phyloP scores from a whole-genome alignment of 2,329 filamentous ascomycete species.

The Colletotrichum musae region DNA sequence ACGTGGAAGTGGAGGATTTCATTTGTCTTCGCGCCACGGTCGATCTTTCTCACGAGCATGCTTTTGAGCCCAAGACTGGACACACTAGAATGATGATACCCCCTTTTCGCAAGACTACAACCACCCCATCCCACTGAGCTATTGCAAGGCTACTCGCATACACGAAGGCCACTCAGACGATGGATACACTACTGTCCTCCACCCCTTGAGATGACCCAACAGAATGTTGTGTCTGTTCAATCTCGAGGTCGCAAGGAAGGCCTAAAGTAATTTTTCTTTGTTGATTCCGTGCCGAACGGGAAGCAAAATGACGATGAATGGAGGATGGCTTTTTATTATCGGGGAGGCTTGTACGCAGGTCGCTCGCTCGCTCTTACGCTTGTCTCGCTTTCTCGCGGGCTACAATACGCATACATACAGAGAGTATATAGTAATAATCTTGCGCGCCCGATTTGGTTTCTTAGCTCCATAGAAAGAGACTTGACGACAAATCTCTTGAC shows the following conservation, averaged over 20 bases:
- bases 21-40: conserved; percentile 38
- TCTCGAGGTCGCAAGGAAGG: conserved; percentile 5
- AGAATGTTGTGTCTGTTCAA: background rate
- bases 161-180: conserved; percentile 18
- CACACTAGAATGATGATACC: conserved; percentile 56
- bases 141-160: conserved; percentile 20
- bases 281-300: conserved; percentile 32
- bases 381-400: conserved; percentile 15
- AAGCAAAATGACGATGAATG: conserved; percentile 31
- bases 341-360: conserved; percentile 4
- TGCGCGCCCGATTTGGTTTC: conserved; percentile 19
- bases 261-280: conserved; percentile 31
- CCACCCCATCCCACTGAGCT: conserved; percentile 12
- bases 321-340: conserved; percentile 10
- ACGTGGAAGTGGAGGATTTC: conserved; percentile 27
- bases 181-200: conserved; percentile 2
- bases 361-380: conserved; percentile 23
- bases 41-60: conserved; percentile 36
- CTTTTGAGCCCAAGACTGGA: conserved; percentile 38
- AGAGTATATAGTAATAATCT: conserved; percentile 44
- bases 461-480: conserved; percentile 20
- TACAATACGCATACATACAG: conserved; percentile 24
- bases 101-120: conserved; percentile 45
- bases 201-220: background rate
- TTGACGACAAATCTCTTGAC: background rate